These are phyloP conservation scores for Aspergillus aculeatinus DNA, from an alignment of 2,329 filamentous ascomycete genomes.

Conservation along the genomic window DNA sequence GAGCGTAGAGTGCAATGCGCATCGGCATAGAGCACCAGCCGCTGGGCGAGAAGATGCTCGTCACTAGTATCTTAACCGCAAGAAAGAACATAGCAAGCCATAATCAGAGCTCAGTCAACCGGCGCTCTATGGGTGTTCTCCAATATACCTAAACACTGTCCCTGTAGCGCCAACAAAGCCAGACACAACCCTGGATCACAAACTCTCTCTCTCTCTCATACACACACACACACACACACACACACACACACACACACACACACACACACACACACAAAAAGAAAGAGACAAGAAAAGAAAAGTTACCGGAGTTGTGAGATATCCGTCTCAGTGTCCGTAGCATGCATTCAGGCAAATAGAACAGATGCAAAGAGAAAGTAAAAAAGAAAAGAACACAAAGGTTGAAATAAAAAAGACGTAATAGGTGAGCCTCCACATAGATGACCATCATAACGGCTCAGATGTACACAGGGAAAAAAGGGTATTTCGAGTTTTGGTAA, in stretches of 20 bases:
- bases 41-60: neutral
- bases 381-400: constrained; percentile 16
- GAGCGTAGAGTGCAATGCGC: neutral
- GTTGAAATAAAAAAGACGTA: constrained; percentile 18
- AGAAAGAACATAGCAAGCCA: constrained; percentile 14
- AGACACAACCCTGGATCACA: constrained; percentile 29
- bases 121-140: constrained; percentile 24
- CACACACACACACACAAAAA: constrained; percentile 21
- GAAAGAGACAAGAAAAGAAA: constrained; percentile 21
- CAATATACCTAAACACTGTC: constrained; percentile 34
- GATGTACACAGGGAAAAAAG: constrained; percentile 21
- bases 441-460: constrained; percentile 15
- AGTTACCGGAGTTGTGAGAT: constrained; percentile 38
- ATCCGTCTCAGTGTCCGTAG: constrained; percentile 27
- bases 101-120: constrained; percentile 20
- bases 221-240: neutral
- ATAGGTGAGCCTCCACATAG: constrained; percentile 14
- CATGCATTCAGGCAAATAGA: neutral
- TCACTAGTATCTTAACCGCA: constrained; percentile 3
- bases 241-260: too few relatives aligned
- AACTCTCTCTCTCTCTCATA: too few relatives aligned
- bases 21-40: constrained; percentile 14
- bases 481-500: constrained; percentile 9
- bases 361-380: constrained; percentile 16
- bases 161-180: constrained; percentile 38